Percentiles rank a stretch among this genome's conserved stretches.
These are phyloP conservation scores for sunflower (Helianthus annuus) DNA, from an alignment of 129 eudicot species.

Conservation along the genomic window HanXRQr2.0-SUNRISE NC_035441.2:61199863-61200362, in stretches of 20 bases:
- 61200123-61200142: conserved; percentile 51
- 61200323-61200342: conserved; percentile 45
- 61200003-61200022: conserved; percentile 42
- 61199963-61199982: conserved; percentile 67
- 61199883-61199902: conserved; percentile 69
- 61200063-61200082: conserved; percentile 29
- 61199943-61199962: conserved; percentile 64
- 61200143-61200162: conserved; percentile 51
- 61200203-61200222: too few species aligned
- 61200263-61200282: conserved; percentile 39
- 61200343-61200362: too few species aligned
- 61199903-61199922: conserved; percentile 65
- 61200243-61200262: conserved; percentile 46
- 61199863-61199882: conserved; percentile 70
- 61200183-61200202: too few species aligned
- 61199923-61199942: conserved; percentile 77
- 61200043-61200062: conserved; percentile 25
- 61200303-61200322: conserved; percentile 37
- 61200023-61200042: conserved; percentile 36
- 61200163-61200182: conserved; percentile 40
- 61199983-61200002: conserved; percentile 50
- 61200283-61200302: conserved; percentile 66
- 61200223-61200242: too few species aligned
- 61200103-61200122: conserved; percentile 40
- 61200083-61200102: conserved; percentile 42